Percentiles rank a stretch among this genome's conserved stretches.
Conservation (phyloP, 306 rosid species). For the Cicer arietinum region DNA sequence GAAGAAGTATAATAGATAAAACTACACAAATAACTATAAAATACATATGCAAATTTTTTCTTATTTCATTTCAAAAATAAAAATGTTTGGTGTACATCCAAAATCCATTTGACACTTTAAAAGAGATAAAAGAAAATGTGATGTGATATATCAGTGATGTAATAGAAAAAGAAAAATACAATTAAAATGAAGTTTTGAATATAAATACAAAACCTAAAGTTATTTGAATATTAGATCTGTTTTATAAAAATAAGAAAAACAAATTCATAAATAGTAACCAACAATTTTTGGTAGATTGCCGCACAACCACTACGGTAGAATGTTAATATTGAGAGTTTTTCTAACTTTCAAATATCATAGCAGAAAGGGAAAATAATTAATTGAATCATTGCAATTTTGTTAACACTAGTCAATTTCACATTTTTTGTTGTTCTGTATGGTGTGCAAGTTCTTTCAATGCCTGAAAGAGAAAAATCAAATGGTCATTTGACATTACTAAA, state of each 20-base stretch:
- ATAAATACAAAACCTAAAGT: no score
- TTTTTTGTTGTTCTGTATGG: conserved; percentile 39
- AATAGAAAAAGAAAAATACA: no score
- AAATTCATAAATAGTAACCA: not conserved
- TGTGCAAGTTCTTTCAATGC: conserved; percentile 61
- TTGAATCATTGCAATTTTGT: conserved; percentile 1
- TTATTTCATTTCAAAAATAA: no score
- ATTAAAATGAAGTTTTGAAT: no score
- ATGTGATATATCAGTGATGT: no score
- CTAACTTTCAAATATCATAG: not conserved
- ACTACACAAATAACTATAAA: no score
- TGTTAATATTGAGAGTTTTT: not conserved
- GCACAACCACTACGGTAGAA: not conserved
- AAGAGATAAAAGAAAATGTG: no score
- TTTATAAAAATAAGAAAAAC: not conserved
- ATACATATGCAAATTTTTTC: no score
- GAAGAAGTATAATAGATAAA: no score
- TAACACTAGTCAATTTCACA: conserved; percentile 31
- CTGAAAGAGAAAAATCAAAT: conserved; percentile 51
- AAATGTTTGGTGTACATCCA: no score
- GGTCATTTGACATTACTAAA: conserved; percentile 2
- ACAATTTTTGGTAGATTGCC: not conserved
- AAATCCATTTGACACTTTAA: no score
- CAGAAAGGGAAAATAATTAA: not conserved
- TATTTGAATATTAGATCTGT: no score